phyloP scores from a whole-genome alignment of 768 basidiomycete species.

The Lactarius quietus region DNA sequence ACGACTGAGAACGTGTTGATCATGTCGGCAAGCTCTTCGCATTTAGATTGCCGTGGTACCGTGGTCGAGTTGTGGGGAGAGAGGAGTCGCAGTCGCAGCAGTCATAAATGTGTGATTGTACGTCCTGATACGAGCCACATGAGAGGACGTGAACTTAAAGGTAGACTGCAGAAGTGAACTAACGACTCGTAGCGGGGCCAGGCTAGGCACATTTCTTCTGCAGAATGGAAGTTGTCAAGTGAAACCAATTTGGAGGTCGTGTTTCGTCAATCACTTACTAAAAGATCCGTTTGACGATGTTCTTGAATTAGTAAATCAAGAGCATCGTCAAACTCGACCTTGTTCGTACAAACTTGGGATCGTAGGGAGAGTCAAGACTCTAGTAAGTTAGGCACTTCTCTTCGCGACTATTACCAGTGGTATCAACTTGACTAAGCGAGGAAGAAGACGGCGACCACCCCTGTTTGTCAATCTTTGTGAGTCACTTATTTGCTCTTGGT shows the following conservation, averaged over 20 bases:
- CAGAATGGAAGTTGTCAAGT: constrained; percentile 34
- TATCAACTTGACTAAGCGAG: too few species aligned
- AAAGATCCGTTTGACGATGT: constrained; percentile 28
- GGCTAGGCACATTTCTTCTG: constrained; percentile 30
- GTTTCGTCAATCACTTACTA: too few species aligned
- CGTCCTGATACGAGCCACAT: constrained; percentile 37
- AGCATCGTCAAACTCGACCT: constrained; percentile 26
- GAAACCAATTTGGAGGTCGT: too few species aligned
- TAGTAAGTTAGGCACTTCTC: too few species aligned
- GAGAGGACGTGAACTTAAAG: constrained; percentile 19
- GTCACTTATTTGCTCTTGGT: too few species aligned
- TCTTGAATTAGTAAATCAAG: constrained; percentile 31
- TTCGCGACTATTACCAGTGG: too few species aligned
- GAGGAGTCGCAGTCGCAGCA: constrained; percentile 44
- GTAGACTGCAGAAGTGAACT: constrained; percentile 20
- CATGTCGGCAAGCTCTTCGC: constrained; percentile 19
- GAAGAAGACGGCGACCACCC: too few species aligned
- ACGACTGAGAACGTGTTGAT: constrained; percentile 73
- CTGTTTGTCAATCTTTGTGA: too few species aligned
- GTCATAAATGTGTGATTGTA: constrained; percentile 52
- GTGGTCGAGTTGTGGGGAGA: constrained; percentile 26
- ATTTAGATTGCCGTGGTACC: constrained; percentile 20
- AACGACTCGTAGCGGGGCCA: constrained; percentile 35
- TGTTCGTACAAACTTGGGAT: constrained; percentile 31
- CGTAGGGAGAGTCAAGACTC: too few species aligned